These are phyloP conservation scores for Trichosporon faecale DNA, from an alignment of 1,284 basidiomycete genomes.

Conservation along the genomic window DNA sequence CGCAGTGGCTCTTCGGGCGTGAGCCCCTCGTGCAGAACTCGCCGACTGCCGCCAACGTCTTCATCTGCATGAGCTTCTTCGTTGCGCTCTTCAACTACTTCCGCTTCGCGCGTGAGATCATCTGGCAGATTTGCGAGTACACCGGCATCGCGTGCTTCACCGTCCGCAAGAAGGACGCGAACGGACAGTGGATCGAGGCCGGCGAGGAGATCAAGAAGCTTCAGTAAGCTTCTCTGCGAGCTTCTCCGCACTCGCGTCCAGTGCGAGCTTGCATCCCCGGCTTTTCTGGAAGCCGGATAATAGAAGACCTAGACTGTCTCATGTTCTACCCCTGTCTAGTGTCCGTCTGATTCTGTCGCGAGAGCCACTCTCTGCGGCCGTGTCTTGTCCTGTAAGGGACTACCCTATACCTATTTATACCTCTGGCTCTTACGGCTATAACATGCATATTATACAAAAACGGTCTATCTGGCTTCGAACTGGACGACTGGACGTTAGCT, in stretches of 20 bases:
- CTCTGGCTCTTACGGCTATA: background rate
- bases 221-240: constrained; percentile 3
- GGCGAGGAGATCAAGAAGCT: constrained; percentile 25
- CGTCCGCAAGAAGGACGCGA: constrained; percentile 71
- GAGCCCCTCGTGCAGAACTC: constrained; percentile 48
- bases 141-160: constrained; percentile 88
- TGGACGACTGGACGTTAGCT: constrained; percentile 20
- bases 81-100: constrained; percentile 67
- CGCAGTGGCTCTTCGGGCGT: constrained; percentile 62
- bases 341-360: background rate
- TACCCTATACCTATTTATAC: background rate
- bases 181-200: constrained; percentile 66
- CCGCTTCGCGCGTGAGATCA: constrained; percentile 75
- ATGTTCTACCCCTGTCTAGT: background rate
- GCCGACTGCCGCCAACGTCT: constrained; percentile 60
- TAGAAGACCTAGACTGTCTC: background rate
- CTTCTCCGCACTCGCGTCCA: background rate
- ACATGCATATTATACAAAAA: constrained; percentile 19
- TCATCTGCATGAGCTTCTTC: constrained; percentile 60
- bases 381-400: background rate
- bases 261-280: too few relatives aligned
- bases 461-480: constrained; percentile 22
- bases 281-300: background rate
- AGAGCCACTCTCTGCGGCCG: background rate
- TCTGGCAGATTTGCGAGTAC: constrained; percentile 79